These are phyloP conservation scores for Diutina catenulata DNA, from an alignment of 1,139 yeast species.

Conservation along the genomic window DNA sequence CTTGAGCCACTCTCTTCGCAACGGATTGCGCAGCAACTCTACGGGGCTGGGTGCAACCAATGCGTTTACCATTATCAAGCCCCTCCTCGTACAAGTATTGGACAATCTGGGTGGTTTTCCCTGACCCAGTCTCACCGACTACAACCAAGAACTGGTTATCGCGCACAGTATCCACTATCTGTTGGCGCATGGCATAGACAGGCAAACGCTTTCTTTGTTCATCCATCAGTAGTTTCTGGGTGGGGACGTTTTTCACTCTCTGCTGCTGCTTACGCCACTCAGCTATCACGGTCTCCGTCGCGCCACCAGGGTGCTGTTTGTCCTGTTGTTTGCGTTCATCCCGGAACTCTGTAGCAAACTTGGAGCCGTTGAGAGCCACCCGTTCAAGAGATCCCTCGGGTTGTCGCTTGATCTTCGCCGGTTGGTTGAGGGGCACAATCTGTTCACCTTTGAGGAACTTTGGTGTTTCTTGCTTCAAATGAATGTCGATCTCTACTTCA, in stretches of 20 bases:
- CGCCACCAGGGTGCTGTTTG: slow-evolving; percentile 8
- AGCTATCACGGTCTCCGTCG: slow-evolving; percentile 16
- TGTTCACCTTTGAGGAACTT: slow-evolving; percentile 50
- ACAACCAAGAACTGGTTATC: slow-evolving; percentile 33
- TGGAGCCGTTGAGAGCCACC: slow-evolving; percentile 71
- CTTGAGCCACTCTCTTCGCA: slow-evolving; percentile 58
- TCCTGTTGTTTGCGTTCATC: slow-evolving; percentile 24
- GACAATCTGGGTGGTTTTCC: slow-evolving; percentile 13
- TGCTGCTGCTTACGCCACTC: slow-evolving; percentile 40
- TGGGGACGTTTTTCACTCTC: slow-evolving; percentile 21
- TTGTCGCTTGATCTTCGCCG: slow-evolving; percentile 47
- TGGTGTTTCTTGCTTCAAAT: slow-evolving; percentile 59
- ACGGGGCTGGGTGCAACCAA: slow-evolving; percentile 90
- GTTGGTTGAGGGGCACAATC: slow-evolving; percentile 11
- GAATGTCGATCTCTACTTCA: slow-evolving; percentile 42
- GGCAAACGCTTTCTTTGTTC: slow-evolving; percentile 68
- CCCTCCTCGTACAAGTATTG: slow-evolving; percentile 78
- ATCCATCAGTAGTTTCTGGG: slow-evolving; percentile 46
- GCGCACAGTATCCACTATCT: slow-evolving; percentile 44
- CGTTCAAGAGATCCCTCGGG: slow-evolving; percentile 74
- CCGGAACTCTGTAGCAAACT: slow-evolving; percentile 51
- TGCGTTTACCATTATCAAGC: slow-evolving; percentile 55
- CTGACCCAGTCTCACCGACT: slow-evolving; percentile 53
- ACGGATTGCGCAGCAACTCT: slow-evolving; percentile 80
- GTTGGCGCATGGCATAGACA: slow-evolving; percentile 49